Conservation (phyloP, 495 filamentous ascomycete genomes). For the Neurospora hispaniola region DNA sequence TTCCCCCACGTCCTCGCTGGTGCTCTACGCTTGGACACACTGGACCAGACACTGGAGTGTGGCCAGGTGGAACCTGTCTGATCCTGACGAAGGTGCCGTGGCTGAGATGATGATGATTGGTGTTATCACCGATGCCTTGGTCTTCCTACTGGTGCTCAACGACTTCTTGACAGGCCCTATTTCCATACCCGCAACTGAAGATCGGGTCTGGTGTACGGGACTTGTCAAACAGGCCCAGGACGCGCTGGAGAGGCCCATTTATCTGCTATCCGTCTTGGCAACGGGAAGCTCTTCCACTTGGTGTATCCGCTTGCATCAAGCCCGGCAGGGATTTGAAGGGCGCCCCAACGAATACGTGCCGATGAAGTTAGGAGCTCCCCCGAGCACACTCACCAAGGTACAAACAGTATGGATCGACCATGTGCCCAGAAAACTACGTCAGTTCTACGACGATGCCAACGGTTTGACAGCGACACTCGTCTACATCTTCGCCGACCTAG, state of each 20-base stretch:
- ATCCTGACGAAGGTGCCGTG: slow-evolving; percentile 2
- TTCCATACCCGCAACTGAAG: slow-evolving; percentile 3
- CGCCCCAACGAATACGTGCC: background rate
- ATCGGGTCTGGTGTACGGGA: background rate
- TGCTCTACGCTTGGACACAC: slow-evolving; percentile 12
- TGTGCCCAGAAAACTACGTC: background rate
- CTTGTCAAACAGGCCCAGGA: slow-evolving; percentile 7
- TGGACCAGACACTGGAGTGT: slow-evolving; percentile 9
- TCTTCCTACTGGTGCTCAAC: slow-evolving; percentile 8
- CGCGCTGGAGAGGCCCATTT: slow-evolving; percentile 2
- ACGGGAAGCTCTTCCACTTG: background rate
- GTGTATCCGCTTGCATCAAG: background rate
- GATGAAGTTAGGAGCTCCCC: background rate
- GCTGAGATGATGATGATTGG: slow-evolving; percentile 8
- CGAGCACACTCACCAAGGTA: background rate
- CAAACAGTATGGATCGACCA: slow-evolving; percentile 5
- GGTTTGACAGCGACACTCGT: background rate
- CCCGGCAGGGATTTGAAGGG: background rate
- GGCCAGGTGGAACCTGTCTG: background rate
- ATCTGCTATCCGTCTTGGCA: slow-evolving; percentile 1
- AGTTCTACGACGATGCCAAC: background rate
- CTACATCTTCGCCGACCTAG: slow-evolving; percentile 6
- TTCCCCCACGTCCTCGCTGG: slow-evolving; percentile 3
- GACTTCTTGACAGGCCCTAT: slow-evolving; percentile 11
- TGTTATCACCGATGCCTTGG: slow-evolving; percentile 7